Conservation (phyloP, 345 rosid species). For the Xanthoceras sorbifolium region DNA sequence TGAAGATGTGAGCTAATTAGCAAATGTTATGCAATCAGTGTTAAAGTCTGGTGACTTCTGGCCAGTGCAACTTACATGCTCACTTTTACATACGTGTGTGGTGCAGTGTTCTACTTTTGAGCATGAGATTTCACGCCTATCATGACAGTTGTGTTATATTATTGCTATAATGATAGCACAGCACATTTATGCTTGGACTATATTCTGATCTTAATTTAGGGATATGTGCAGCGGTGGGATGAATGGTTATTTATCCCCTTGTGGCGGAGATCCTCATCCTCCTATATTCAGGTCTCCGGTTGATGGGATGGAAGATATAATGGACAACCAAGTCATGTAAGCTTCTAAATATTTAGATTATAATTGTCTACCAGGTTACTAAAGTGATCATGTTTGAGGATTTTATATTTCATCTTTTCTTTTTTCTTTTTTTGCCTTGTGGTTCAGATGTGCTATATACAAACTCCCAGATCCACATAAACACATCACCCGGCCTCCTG, state of each 20-base stretch:
- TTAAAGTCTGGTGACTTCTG: neutral
- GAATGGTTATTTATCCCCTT: constrained; percentile 88
- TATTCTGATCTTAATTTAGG: constrained; percentile 45
- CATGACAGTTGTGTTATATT: neutral
- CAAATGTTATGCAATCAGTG: neutral
- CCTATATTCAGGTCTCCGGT: constrained; percentile 80
- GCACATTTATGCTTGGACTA: constrained; percentile 11
- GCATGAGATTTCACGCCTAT: neutral
- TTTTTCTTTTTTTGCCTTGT: constrained; percentile 10
- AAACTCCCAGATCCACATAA: constrained; percentile 74
- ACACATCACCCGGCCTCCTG: constrained; percentile 59
- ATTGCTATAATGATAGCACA: neutral
- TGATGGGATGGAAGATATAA: constrained; percentile 78
- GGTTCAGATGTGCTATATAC: constrained; percentile 76
- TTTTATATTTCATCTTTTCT: constrained; percentile 10
- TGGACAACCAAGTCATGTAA: constrained; percentile 86
- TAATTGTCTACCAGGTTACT: neutral
- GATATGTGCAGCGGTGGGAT: constrained; percentile 85
- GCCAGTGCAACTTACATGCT: neutral
- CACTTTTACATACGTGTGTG: neutral
- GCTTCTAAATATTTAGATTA: constrained; percentile 28
- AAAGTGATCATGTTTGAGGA: constrained; percentile 1
- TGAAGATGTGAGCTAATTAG: neutral
- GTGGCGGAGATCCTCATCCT: constrained; percentile 77
- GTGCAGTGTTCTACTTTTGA: neutral